phyloP scores from a whole-genome alignment of 2,329 filamentous ascomycete genomes.

The Exophiala bonariae region DNA sequence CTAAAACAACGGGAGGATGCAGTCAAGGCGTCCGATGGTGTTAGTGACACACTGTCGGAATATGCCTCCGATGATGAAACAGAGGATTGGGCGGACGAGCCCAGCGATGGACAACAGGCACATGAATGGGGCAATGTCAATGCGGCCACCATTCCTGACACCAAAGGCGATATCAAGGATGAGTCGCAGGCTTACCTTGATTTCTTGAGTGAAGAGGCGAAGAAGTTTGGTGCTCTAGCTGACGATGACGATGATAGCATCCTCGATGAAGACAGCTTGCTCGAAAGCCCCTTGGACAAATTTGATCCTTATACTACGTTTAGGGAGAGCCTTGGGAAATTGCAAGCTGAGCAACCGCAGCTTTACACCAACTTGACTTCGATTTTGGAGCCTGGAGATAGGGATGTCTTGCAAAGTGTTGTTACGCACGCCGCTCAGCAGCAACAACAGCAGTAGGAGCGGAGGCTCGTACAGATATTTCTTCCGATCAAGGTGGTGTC shows the following conservation, averaged over 20 bases:
- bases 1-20: conserved; percentile 91
- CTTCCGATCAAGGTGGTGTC: too few relatives aligned
- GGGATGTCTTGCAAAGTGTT: conserved; percentile 75
- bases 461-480: conserved; percentile 1
- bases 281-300: conserved; percentile 93
- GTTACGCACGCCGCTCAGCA: conserved; percentile 62
- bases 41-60: conserved; percentile 69
- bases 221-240: conserved; percentile 74
- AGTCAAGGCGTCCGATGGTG: conserved; percentile 61
- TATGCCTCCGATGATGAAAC: conserved; percentile 70
- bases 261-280: conserved; percentile 84
- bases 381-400: conserved; percentile 77
- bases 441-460: conserved; percentile 9
- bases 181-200: conserved; percentile 94
- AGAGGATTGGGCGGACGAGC: conserved; percentile 77
- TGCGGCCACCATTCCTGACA: conserved; percentile 60
- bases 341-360: conserved; percentile 88
- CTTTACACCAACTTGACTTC: conserved; percentile 80
- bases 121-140: conserved; percentile 64
- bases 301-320: conserved; percentile 93
- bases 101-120: conserved; percentile 32
- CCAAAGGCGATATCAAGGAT: conserved; percentile 69
- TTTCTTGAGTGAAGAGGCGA: conserved; percentile 91
- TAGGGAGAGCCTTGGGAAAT: conserved; percentile 73
- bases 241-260: conserved; percentile 82